Base-by-base conservation (phyloP, 2,329 filamentous ascomycete species). In the Aspergillus piperis region DNA sequence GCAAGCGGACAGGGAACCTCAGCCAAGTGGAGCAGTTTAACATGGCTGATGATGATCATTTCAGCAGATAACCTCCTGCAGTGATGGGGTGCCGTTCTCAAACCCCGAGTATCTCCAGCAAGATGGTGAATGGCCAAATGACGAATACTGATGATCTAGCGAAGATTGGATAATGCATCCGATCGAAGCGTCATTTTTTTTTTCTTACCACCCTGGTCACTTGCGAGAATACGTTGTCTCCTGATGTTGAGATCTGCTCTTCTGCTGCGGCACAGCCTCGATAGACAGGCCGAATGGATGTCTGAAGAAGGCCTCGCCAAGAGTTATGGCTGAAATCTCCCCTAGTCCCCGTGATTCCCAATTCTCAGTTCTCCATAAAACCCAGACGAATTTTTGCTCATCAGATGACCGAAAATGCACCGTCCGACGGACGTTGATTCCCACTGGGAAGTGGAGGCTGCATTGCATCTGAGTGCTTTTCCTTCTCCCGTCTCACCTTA, bases 401-500 rank as follows among this genome's bases (percentile, higher is more conserved):
- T 50, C 47, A 50, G 47, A 50, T 50, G 47, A 50, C 47, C 30
- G 47, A 50, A 50, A 27, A n/a, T 32, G 47, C 47, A 50, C 47
- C 32, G 5, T 36, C 32, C 47, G 47, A 50, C 25, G 47, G 25
- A 50, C 47, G 47, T 50, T 50, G 47, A 50, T 50, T 27, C 47
- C 47, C 47, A 50, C 47, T 30, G 25, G 25, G 6, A n/a, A 50
- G 47, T 50, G 47, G 47, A 50, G 47, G 47, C 47, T 50, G 27
- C 47, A 50, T 50, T 50, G 47, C 47, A 50, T 50, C 47, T 50
- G n/a, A 50, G 8, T 25, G 27, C 47, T 32, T 32, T n/a, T 30
- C 25, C n/a, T 27, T 50, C 30, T 30, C 47, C 47, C 25, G 47
- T 50, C 47, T 50, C n/a, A 30, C 47, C 47, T 50, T 32, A 50